Evolutionary conservation across 495 filamentous ascomycete species (phyloP).

Genomic region (Penicillium steckii): DNA sequence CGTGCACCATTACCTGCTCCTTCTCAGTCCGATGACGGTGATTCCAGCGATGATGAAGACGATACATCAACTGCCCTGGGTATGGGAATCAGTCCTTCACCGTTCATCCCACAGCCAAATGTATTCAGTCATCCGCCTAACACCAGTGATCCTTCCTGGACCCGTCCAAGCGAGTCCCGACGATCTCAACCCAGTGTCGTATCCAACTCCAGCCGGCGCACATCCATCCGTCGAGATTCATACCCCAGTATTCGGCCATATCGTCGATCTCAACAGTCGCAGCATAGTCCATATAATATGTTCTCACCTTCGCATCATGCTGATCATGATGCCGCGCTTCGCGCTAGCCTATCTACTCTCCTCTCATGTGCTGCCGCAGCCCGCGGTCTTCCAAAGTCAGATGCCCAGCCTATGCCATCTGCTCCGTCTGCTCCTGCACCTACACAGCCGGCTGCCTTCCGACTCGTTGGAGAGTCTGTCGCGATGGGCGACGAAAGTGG

Average conservation of each 20-base stretch:
- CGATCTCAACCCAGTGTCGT: conserved; percentile 39
- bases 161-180: conserved; percentile 43
- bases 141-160: conserved; percentile 49
- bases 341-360: conserved; percentile 90
- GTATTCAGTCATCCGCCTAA: conserved; percentile 83
- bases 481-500: conserved; percentile 53
- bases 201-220: conserved; percentile 40
- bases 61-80: conserved; percentile 80
- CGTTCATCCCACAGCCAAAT: conserved; percentile 84
- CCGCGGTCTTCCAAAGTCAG: conserved; percentile 70
- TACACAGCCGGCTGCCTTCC: conserved; percentile 36
- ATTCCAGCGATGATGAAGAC: conserved; percentile 64
- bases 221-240: conserved; percentile 37
- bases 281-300: conserved; percentile 56
- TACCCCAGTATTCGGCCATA: conserved; percentile 29
- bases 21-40: conserved; percentile 38
- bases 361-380: conserved; percentile 90
- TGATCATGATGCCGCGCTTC: conserved; percentile 89
- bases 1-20: conserved; percentile 21
- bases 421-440: conserved; percentile 19
- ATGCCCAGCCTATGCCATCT: conserved; percentile 30
- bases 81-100: conserved; percentile 53
- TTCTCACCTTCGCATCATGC: conserved; percentile 76
- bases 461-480: conserved; percentile 76
- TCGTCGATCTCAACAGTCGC: conserved; percentile 27